A percentile compares a stretch with the other conserved stretches of the same genome.
phyloP scores from a whole-genome alignment of 192 early-diverging fungal species.

The Coemansia sp. region DNA sequence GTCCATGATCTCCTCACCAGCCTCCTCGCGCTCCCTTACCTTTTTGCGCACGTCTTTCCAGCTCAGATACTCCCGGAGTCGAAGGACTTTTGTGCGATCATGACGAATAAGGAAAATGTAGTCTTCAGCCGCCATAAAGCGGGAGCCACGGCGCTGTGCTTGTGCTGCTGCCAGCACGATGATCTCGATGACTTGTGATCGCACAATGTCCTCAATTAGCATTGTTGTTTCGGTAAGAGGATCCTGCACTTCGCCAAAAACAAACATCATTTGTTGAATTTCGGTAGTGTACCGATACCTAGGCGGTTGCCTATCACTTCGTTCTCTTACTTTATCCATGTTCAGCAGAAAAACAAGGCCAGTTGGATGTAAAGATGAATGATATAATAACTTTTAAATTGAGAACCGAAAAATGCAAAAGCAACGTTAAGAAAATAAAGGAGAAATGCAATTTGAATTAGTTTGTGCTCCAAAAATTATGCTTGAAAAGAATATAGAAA shows the following conservation, averaged over 20 bases:
- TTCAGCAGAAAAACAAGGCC: not conserved
- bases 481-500: too few relatives aligned
- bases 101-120: conserved; percentile 96
- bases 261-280: conserved; percentile 99
- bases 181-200: conserved; percentile 92
- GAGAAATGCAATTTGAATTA: too few relatives aligned
- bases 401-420: too few relatives aligned
- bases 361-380: not conserved
- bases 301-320: conserved; percentile 17
- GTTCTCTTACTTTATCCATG: conserved; percentile 37
- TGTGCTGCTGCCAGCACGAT: conserved; percentile 88
- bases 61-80: conserved; percentile 83
- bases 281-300: conserved; percentile 68
- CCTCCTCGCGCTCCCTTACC: conserved; percentile 78
- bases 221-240: conserved; percentile 84
- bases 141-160: conserved; percentile 76
- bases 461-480: too few relatives aligned
- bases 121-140: conserved; percentile 85
- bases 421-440: not conserved
- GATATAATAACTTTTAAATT: not conserved
- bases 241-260: conserved; percentile 92
- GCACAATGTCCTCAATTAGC: conserved; percentile 94
- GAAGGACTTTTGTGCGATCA: conserved; percentile 90
- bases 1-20: conserved; percentile 46
- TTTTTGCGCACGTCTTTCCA: conserved; percentile 97